phyloP scores from a whole-genome alignment of 768 basidiomycete genomes.

The Mycena indigotica region DNA sequence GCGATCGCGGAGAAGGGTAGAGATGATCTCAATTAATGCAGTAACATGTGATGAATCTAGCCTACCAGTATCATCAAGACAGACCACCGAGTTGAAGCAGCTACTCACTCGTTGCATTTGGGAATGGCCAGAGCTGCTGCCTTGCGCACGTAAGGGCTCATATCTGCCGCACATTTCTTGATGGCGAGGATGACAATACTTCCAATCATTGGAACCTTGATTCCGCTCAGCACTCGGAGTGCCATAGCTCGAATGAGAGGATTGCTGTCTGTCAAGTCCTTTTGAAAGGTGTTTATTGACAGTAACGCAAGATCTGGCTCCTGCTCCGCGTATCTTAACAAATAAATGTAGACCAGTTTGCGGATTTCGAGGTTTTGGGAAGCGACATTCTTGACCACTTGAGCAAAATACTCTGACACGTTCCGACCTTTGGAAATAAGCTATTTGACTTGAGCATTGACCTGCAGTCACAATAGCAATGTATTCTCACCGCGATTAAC shows the following conservation, averaged over 20 bases:
- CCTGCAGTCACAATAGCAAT: neutral
- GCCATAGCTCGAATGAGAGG: conserved; percentile 98
- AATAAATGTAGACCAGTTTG: conserved; percentile 97
- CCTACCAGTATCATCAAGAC: conserved; percentile 41
- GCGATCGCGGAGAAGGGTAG: conserved; percentile 65
- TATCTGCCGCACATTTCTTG: conserved; percentile 88
- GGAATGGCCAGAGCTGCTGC: conserved; percentile 88
- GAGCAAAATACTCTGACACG: conserved; percentile 92
- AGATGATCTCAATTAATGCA: conserved; percentile 69
- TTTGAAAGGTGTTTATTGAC: conserved; percentile 98
- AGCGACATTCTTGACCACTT: conserved; percentile 96
- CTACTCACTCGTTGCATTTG: conserved; percentile 71
- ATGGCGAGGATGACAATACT: conserved; percentile 85
- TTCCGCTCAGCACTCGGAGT: conserved; percentile 87
- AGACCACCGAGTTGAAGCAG: neutral
- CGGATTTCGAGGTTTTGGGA: conserved; percentile 91
- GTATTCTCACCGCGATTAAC: conserved; percentile 78
- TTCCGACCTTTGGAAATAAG: conserved; percentile 91
- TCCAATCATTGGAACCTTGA: conserved; percentile 87
- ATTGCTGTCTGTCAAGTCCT: conserved; percentile 88
- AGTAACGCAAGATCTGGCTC: conserved; percentile 94
- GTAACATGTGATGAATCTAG: conserved; percentile 74
- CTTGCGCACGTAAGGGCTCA: conserved; percentile 94
- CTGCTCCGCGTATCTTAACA: conserved; percentile 88
- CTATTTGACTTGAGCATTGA: conserved; percentile 39